These are phyloP conservation scores for Alternaria sp. DNA, from an alignment of 2,329 filamentous ascomycete genomes.

Conservation along the genomic window DNA sequence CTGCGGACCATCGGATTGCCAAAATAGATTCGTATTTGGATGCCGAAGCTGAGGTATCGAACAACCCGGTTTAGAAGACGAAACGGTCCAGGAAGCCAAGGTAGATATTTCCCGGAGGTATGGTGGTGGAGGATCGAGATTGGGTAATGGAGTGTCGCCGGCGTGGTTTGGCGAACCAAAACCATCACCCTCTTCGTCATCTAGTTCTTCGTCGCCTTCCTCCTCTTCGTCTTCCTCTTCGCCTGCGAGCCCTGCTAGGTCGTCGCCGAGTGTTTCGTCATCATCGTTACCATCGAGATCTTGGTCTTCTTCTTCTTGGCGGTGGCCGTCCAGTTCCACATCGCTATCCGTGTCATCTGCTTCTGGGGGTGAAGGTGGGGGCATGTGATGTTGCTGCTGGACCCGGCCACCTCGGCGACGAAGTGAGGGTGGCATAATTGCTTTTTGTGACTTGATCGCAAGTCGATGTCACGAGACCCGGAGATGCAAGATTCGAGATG, in stretches of 20 bases:
- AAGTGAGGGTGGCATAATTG: constrained; percentile 41
- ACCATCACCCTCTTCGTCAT: constrained; percentile 27
- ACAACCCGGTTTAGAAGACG: constrained; percentile 81
- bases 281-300: constrained; percentile 2
- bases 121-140: constrained; percentile 49
- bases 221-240: constrained; percentile 52
- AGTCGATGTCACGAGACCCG: constrained; percentile 15
- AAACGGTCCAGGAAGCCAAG: constrained; percentile 83
- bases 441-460: constrained; percentile 7
- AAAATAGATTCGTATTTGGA: constrained; percentile 77
- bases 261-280: constrained; percentile 34
- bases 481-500: background rate
- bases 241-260: constrained; percentile 32
- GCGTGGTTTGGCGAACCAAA: constrained; percentile 29
- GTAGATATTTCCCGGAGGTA: constrained; percentile 84
- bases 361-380: constrained; percentile 25
- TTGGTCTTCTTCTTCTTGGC: constrained; percentile 21
- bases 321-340: constrained; percentile 21
- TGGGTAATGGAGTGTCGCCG: constrained; percentile 22
- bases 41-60: constrained; percentile 79
- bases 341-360: constrained; percentile 42
- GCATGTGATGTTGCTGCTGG: constrained; percentile 25
- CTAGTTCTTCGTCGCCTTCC: constrained; percentile 61
- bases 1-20: constrained; percentile 88
- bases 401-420: constrained; percentile 26